phyloP scores from a whole-genome alignment of 2,329 filamentous ascomycete species.

The Epichloe uncinata region DNA sequence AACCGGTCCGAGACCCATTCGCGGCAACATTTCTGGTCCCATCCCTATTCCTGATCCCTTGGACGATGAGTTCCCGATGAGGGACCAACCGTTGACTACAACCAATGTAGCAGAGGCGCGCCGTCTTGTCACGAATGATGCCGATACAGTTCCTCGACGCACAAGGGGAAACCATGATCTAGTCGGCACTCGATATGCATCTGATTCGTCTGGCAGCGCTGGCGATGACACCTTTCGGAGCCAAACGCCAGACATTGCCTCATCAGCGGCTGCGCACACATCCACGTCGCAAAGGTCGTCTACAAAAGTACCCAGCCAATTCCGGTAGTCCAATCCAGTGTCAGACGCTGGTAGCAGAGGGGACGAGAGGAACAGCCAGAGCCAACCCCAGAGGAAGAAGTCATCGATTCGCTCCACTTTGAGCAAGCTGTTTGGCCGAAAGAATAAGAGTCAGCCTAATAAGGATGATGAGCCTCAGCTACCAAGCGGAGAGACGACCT shows the following conservation, averaged over 20 bases:
- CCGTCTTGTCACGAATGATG: not conserved
- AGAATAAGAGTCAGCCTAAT: slow-evolving; percentile 30
- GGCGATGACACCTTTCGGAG: not conserved
- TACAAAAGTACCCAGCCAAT: not conserved
- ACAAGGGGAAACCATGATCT: not conserved
- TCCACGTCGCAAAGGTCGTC: not conserved
- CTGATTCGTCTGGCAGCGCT: not conserved
- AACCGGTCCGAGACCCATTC: slow-evolving; percentile 32
- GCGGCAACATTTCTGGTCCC: slow-evolving; percentile 47
- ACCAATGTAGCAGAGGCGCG: slow-evolving; percentile 11
- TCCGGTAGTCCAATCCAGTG: slow-evolving; percentile 6
- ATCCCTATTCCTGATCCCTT: slow-evolving; percentile 38
- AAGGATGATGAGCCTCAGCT: not conserved
- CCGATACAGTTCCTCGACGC: not conserved
- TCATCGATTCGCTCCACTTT: slow-evolving; percentile 43
- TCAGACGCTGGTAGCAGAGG: slow-evolving; percentile 7
- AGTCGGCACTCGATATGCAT: not conserved
- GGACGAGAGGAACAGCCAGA: slow-evolving; percentile 6
- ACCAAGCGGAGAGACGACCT: not conserved
- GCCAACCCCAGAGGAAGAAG: slow-evolving; percentile 38
- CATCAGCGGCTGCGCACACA: not conserved
- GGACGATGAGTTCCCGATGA: slow-evolving; percentile 42
- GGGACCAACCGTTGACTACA: slow-evolving; percentile 26
- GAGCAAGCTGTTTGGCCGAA: slow-evolving; percentile 45
- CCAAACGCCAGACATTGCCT: not conserved